Conservation (phyloP, 805 yeast species). For the Candida pseudoglaebosa region DNA sequence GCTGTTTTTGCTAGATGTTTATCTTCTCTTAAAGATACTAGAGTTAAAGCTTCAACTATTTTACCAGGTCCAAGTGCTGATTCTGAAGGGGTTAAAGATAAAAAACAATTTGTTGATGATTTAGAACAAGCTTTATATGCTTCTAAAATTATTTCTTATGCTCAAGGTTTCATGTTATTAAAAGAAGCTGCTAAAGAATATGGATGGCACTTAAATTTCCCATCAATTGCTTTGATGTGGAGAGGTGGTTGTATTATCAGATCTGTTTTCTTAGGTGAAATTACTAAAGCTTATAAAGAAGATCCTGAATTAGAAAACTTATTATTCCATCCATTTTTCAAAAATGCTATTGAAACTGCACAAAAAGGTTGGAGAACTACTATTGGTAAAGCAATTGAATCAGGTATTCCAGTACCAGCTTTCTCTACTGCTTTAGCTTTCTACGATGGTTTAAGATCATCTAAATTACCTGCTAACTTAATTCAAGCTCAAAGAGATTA, state of each 20-base stretch:
- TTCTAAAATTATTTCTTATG: constrained; percentile 95
- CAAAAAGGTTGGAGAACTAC: constrained; percentile 94
- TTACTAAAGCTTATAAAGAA: constrained; percentile 93
- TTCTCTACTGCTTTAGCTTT: constrained; percentile 94
- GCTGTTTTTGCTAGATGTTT: constrained; percentile 96
- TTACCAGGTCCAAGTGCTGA: constrained; percentile 76
- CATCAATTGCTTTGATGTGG: constrained; percentile 99
- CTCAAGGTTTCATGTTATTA: constrained; percentile 99
- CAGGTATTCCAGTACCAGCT: constrained; percentile 97
- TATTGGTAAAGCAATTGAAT: constrained; percentile 68
- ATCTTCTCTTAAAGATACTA: constrained; percentile 88
- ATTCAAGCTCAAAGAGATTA: constrained; percentile 99
- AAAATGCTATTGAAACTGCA: constrained; percentile 86
- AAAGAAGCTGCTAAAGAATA: constrained; percentile 97
- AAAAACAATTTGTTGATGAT: constrained; percentile 80
- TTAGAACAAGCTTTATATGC: constrained; percentile 98
- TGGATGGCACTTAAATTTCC: constrained; percentile 96
- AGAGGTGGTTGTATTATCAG: constrained; percentile 99
- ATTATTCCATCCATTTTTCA: constrained; percentile 93
- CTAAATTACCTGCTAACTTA: constrained; percentile 92
- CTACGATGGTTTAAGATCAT: constrained; percentile 99
- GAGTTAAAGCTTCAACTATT: constrained; percentile 76
- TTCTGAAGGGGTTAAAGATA: constrained; percentile 65
- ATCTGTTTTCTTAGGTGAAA: constrained; percentile 96
- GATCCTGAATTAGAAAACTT: constrained; percentile 92